Evolutionary conservation across 2,329 filamentous ascomycete genomes (phyloP), one percentile per base, ranked within the genome.

Genomic region (Beauveria australis): DNA sequence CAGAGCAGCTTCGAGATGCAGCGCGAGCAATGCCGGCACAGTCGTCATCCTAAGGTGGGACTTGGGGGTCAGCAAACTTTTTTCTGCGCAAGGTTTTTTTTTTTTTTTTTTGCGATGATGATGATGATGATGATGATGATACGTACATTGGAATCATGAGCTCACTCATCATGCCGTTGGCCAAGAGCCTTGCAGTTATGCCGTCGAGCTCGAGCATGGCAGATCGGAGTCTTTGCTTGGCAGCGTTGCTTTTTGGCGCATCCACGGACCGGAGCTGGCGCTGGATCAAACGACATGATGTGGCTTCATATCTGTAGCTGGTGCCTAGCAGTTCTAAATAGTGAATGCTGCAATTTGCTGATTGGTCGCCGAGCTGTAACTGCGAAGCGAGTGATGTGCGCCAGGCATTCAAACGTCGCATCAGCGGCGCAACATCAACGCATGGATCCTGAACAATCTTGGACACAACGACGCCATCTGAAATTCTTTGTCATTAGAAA

Each of bases 251-350:
- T 19, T 24, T 37, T 1, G 22, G 18, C 12, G 22, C 37, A 18
- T 55, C 52, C 8, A 54, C 43, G 12, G 22, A 43, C 12, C 41
- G 55, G 3, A 58, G 55, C 30, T 58, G 51, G 1, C 52, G 43
- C 37, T 48, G 43, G 7, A 61, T 55, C 30, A 61, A 16, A 1
- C 59, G 51, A 19, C 51, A 61, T 2, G 55, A 22, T 3, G 46
- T 55, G 3, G 51, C 52, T 19, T 61, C 59, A 18, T 46, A 61
- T 51, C 59, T 22, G 33, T 61, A 61, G n/a, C 59, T 61, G 19
- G 33, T 28, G 3, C 46, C 59, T 4, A 55, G 3, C 4, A 61
- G 6, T 1, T 49, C 52, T 0, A 55, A 3, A 12, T 55, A 51
- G 12, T 55, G 24, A 33, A 55, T 46, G 22, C 26, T 44, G 22